Evolutionary conservation across 768 basidiomycete species (phyloP).

Genomic region (Tulasnella sp.): DNA sequence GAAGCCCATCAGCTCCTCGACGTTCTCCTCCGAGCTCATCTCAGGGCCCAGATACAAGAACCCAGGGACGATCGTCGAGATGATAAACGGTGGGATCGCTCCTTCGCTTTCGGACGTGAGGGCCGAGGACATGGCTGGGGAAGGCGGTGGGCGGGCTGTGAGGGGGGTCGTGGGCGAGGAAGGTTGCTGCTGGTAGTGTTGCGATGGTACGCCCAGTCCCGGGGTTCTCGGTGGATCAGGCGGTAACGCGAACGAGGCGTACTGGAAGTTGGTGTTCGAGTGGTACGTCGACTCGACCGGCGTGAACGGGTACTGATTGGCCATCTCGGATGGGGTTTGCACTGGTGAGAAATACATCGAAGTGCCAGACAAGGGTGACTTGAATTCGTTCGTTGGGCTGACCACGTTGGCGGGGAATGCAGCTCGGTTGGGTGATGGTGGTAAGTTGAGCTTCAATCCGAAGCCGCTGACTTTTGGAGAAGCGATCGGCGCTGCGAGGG

Average conservation of each 20-base stretch:
- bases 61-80: slow-evolving; percentile 86
- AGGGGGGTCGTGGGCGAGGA: slow-evolving; percentile 39
- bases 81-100: slow-evolving; percentile 50
- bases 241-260: background rate
- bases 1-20: slow-evolving; percentile 63
- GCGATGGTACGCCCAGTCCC: slow-evolving; percentile 33
- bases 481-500: slow-evolving; percentile 25
- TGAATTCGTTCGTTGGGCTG: slow-evolving; percentile 8
- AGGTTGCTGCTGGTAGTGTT: slow-evolving; percentile 40
- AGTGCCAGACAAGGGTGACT: slow-evolving; percentile 24
- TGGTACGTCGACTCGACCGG: slow-evolving; percentile 34
- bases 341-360: slow-evolving; percentile 27
- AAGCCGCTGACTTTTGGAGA: slow-evolving; percentile 11
- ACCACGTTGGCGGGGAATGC: background rate
- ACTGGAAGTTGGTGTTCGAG: slow-evolving; percentile 35
- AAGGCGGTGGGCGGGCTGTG: slow-evolving; percentile 46
- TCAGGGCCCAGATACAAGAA: slow-evolving; percentile 93
- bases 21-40: slow-evolving; percentile 67
- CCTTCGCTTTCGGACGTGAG: slow-evolving; percentile 41
- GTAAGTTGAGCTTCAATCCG: slow-evolving; percentile 1
- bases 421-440: slow-evolving; percentile 11
- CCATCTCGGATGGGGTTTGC: slow-evolving; percentile 42
- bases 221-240: slow-evolving; percentile 27
- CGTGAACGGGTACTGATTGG: slow-evolving; percentile 37
- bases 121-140: slow-evolving; percentile 57